Percentiles rank a stretch among this genome's conserved stretches.
Conservation (phyloP, 1,139 yeast species). For the Yamadazyma diospyri region DNA sequence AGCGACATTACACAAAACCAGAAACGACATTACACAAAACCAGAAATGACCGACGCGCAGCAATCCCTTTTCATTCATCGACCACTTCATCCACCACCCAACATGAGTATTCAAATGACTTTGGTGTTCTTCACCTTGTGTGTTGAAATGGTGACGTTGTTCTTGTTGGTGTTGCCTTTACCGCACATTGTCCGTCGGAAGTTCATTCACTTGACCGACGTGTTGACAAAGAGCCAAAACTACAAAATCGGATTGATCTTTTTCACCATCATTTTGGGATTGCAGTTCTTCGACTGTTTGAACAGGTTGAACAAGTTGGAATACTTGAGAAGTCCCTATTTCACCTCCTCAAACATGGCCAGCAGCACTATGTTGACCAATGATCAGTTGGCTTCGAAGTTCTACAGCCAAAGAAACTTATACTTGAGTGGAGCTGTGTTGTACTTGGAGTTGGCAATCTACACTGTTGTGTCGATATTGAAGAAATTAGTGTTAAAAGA, state of each 20-base stretch:
- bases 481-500: slow-evolving; percentile 59
- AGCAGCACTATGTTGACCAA: slow-evolving; percentile 21
- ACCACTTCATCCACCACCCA: neutral
- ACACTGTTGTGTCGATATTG: slow-evolving; percentile 54
- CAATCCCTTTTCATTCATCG: no score
- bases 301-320: slow-evolving; percentile 39
- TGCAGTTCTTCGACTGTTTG: slow-evolving; percentile 61
- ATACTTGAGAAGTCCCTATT: slow-evolving; percentile 25
- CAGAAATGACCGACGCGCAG: no score
- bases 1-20: no score
- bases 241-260: slow-evolving; percentile 49
- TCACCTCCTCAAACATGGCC: slow-evolving; percentile 11
- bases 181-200: slow-evolving; percentile 53
- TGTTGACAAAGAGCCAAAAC: slow-evolving; percentile 38
- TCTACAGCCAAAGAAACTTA: slow-evolving; percentile 68
- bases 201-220: slow-evolving; percentile 37
- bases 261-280: slow-evolving; percentile 40
- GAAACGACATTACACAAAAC: no score
- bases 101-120: slow-evolving; percentile 47
- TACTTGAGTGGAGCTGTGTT: slow-evolving; percentile 70
- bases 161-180: slow-evolving; percentile 57
- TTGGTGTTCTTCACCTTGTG: slow-evolving; percentile 44
- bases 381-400: slow-evolving; percentile 51
- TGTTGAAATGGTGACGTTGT: slow-evolving; percentile 51
- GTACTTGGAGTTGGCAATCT: slow-evolving; percentile 56